Conservation (phyloP, 2,329 filamentous ascomycete species). For the Microcyclospora pomicola region DNA sequence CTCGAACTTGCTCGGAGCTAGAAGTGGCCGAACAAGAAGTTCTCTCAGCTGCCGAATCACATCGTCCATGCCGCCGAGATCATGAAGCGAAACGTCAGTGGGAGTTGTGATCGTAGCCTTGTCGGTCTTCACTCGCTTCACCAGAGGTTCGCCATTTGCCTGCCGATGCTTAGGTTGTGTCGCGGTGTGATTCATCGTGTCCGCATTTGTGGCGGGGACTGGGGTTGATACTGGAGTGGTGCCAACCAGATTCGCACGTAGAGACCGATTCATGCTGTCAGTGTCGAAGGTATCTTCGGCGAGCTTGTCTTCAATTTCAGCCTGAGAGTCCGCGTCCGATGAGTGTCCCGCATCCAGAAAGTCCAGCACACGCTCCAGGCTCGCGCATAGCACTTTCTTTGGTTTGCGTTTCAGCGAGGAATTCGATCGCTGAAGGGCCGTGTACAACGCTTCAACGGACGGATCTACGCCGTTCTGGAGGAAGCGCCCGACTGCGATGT, state of each 20-base stretch:
- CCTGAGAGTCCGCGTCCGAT: constrained; percentile 41
- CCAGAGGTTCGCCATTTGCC: constrained; percentile 50
- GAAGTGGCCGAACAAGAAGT: constrained; percentile 59
- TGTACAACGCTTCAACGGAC: constrained; percentile 43
- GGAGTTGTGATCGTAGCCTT: constrained; percentile 43
- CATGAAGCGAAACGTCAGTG: constrained; percentile 51
- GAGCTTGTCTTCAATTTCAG: constrained; percentile 32
- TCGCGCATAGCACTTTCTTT: constrained; percentile 69
- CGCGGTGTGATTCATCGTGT: neutral
- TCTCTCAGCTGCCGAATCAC: constrained; percentile 57
- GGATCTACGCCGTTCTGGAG: constrained; percentile 13
- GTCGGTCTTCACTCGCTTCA: constrained; percentile 48
- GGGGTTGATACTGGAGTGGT: constrained; percentile 3
- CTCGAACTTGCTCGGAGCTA: constrained; percentile 51
- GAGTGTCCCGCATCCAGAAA: constrained; percentile 53
- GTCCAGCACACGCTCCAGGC: constrained; percentile 67
- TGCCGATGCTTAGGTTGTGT: constrained; percentile 36
- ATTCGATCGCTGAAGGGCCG: constrained; percentile 71
- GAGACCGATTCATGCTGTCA: constrained; percentile 50
- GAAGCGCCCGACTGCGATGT: constrained; percentile 27
- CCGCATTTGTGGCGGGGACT: neutral
- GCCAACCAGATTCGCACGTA: constrained; percentile 15
- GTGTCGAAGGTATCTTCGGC: constrained; percentile 13
- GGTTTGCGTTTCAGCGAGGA: constrained; percentile 72
- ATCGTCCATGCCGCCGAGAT: constrained; percentile 64